Evolutionary conservation across 371 early-diverging fungal species (phyloP).

Genomic region (Syncephalastrum racemosum): DNA sequence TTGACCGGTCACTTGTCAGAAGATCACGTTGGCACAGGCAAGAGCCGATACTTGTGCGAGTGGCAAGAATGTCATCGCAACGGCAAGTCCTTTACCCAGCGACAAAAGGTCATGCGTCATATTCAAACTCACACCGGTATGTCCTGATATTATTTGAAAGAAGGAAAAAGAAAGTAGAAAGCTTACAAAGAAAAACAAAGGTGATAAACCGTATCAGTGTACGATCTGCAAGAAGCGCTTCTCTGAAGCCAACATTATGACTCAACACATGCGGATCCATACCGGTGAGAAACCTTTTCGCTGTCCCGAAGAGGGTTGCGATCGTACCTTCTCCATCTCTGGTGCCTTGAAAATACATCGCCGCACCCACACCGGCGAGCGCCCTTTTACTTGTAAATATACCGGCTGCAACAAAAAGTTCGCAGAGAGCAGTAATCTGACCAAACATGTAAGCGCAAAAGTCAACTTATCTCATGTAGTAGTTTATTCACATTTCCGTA

Average conservation of each 20-base stretch:
- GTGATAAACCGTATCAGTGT: constrained; percentile 86
- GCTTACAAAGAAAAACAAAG: constrained; percentile 17
- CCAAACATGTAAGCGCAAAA: constrained; percentile 64
- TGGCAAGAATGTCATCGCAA: constrained; percentile 76
- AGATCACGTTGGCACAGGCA: constrained; percentile 72
- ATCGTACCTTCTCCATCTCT: constrained; percentile 72
- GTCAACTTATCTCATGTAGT: neutral
- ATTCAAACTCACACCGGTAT: constrained; percentile 76
- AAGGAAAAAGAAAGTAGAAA: neutral
- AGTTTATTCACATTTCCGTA: neutral
- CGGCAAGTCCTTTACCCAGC: constrained; percentile 70
- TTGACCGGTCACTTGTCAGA: constrained; percentile 74
- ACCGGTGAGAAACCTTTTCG: constrained; percentile 88
- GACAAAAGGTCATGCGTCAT: constrained; percentile 85
- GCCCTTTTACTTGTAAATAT: constrained; percentile 75
- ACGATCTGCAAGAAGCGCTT: constrained; percentile 77
- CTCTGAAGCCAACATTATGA: constrained; percentile 78
- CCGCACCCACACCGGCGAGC: constrained; percentile 70
- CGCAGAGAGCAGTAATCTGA: constrained; percentile 76
- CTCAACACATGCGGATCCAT: constrained; percentile 82
- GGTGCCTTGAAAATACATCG: constrained; percentile 72
- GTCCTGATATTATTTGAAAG: neutral
- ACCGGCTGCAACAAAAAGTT: constrained; percentile 73
- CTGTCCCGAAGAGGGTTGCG: constrained; percentile 69
- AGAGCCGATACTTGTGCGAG: constrained; percentile 73